These are phyloP conservation scores for Pyrus communis DNA, from an alignment of 306 rosid genomes.

Conservation along the genomic window DNA sequence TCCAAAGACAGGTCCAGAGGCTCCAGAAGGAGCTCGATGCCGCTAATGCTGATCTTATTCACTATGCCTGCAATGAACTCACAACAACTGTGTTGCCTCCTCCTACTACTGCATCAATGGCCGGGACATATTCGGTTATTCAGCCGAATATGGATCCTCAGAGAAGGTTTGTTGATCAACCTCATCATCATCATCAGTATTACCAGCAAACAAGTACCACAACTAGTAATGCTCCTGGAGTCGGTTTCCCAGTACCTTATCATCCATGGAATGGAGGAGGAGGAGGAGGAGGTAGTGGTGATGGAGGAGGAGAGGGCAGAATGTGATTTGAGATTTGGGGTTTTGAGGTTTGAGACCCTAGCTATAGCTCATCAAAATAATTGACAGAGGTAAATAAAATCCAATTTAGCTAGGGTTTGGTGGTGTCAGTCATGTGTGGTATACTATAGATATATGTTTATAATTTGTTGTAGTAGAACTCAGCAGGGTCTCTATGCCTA, in stretches of 20 bases:
- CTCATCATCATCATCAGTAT: slow-evolving; percentile 34
- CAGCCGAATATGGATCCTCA: slow-evolving; percentile 18
- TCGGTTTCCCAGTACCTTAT: slow-evolving; percentile 40
- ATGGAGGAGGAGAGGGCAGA: not conserved
- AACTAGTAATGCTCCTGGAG: slow-evolving; percentile 2
- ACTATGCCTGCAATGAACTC: slow-evolving; percentile 61
- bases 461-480: not conserved
- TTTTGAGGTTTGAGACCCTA: not conserved
- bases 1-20: slow-evolving; percentile 85
- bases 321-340: not conserved
- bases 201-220: slow-evolving; percentile 17
- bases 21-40: slow-evolving; percentile 90
- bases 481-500: not conserved
- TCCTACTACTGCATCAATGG: slow-evolving; percentile 17
- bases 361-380: not conserved
- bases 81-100: slow-evolving; percentile 25
- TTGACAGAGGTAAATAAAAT: slow-evolving; percentile 13
- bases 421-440: not conserved
- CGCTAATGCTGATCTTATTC: slow-evolving; percentile 76
- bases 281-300: not conserved
- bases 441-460: not conserved
- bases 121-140: not conserved
- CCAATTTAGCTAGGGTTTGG: slow-evolving; percentile 3
- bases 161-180: slow-evolving; percentile 29
- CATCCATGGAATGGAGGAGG: slow-evolving; percentile 64